Conservation (phyloP, 805 yeast genomes). For the Kuraishia piskuri region DNA sequence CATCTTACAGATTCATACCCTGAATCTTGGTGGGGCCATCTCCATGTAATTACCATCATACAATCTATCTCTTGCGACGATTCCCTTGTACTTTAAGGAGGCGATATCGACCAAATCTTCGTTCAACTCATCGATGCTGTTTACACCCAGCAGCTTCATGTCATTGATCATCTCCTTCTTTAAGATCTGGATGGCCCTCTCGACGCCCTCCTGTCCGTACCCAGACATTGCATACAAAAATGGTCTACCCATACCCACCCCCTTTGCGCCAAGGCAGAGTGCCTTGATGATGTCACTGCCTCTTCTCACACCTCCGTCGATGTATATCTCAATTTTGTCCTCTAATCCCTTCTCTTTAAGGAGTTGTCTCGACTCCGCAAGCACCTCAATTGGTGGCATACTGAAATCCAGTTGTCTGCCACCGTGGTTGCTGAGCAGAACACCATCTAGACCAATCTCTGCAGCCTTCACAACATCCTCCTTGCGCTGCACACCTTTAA, state of each 20-base stretch:
- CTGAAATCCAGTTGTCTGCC: conserved; percentile 64
- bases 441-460: conserved; percentile 51
- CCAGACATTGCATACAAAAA: conserved; percentile 72
- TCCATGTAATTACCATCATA: conserved; percentile 49
- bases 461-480: conserved; percentile 58
- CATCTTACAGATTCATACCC: not conserved
- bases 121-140: conserved; percentile 12
- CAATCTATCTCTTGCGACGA: conserved; percentile 40
- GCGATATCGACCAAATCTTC: conserved; percentile 29
- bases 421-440: conserved; percentile 66
- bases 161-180: conserved; percentile 54
- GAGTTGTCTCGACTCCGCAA: conserved; percentile 43
- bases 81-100: conserved; percentile 20
- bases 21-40: conserved; percentile 32
- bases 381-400: conserved; percentile 51
- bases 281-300: conserved; percentile 36
- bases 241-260: conserved; percentile 67
- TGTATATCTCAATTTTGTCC: conserved; percentile 26
- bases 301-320: conserved; percentile 37
- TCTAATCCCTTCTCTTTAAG: conserved; percentile 32
- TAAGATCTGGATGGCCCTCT: conserved; percentile 51
- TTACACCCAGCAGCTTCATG: conserved; percentile 61
- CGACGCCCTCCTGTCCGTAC: conserved; percentile 71
- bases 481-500: conserved; percentile 60
- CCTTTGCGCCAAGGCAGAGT: conserved; percentile 32